Percentiles rank a stretch among this genome's conserved stretches.
These are phyloP conservation scores for Microdochium bolleyi DNA, from an alignment of 2,329 filamentous ascomycete species.

Conservation along the genomic window DNA sequence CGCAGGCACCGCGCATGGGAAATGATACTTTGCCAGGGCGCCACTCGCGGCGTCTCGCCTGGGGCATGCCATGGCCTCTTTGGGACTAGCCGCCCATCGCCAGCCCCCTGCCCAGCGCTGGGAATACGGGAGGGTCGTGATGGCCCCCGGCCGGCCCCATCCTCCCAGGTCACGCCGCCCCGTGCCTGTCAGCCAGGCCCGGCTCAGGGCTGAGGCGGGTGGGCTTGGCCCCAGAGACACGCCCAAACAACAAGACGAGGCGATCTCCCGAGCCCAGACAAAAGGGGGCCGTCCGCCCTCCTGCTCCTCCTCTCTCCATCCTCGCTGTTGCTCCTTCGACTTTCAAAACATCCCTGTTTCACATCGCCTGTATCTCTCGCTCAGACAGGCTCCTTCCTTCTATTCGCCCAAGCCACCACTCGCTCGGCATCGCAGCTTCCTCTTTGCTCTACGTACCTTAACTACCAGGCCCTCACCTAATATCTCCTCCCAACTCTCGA, in stretches of 20 bases:
- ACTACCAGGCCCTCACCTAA: not conserved
- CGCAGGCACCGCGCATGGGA: not conserved
- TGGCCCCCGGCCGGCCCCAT: no score
- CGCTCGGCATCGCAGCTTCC: not conserved
- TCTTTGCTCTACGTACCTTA: not conserved
- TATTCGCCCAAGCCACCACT: not conserved
- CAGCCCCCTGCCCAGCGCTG: no score
- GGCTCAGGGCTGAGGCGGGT: no score
- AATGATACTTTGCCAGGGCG: not conserved
- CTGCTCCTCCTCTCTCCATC: not conserved
- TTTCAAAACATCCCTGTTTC: not conserved
- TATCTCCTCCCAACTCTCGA: not conserved
- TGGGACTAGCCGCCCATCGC: not conserved
- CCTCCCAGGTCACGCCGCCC: no score
- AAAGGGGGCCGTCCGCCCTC: not conserved
- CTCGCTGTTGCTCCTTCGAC: no score
- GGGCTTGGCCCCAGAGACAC: no score
- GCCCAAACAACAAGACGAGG: no score
- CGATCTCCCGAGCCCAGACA: not conserved
- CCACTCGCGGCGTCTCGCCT: not conserved
- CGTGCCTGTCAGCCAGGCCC: no score
- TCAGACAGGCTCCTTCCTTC: slow-evolving; percentile 1
- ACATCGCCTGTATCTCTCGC: not conserved
- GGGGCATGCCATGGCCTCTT: not conserved
- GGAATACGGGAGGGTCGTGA: no score